Base-by-base conservation (phyloP, 106 monocot species). In the Amphibolis antarctica region DNA sequence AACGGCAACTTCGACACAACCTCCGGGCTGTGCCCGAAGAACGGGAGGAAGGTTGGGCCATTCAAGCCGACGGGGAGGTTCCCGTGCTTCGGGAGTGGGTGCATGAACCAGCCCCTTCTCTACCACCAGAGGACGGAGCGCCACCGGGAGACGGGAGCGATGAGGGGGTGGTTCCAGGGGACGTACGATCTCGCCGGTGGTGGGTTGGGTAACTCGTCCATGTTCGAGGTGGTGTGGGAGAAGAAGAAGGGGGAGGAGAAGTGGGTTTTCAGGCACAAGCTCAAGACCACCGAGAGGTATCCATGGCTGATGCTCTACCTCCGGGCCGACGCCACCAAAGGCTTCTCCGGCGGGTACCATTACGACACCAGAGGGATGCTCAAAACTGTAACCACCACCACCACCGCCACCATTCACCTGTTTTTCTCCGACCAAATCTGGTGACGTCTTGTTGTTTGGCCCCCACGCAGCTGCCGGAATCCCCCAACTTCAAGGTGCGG, bases 281-380 rank as follows among this genome's bases (percentile, higher is more conserved):
- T 88, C 63, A 75, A 61, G 69, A 92, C 92, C 1, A 70, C 80
- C 0, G 51, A 50, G 24, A 88, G 64, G 42, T 92, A 92, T 50
- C 88, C 92, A 9, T 92, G 92, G 92, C 80, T 92, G 46, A 92
- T 92, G 92, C 80, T 92, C 13, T 92, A 92, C 65, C 74, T 92
- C 45, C 70, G 92, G 36, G 81, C 92, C 0, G 92, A 92, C 60
- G 92, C 92, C 10, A 88, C 92, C 6, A 69, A 61, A 21, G 92
- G 92, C 0, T 77, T 80, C 65, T 92, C 92, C 6, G 87, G 86
- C 0, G 92, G 92, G 0, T 88, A 92, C 51, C 92, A 92, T 66
- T 92, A 92, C 56, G 62, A 70, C 10, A 88, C 88, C 1, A 85
- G 92, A 48, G 92, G 92, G 42, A 92, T 92, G 87, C 70, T 80